These are phyloP conservation scores for Manihot esculenta DNA, from an alignment of 441 rosid genomes.

Conservation along the genomic window DNA sequence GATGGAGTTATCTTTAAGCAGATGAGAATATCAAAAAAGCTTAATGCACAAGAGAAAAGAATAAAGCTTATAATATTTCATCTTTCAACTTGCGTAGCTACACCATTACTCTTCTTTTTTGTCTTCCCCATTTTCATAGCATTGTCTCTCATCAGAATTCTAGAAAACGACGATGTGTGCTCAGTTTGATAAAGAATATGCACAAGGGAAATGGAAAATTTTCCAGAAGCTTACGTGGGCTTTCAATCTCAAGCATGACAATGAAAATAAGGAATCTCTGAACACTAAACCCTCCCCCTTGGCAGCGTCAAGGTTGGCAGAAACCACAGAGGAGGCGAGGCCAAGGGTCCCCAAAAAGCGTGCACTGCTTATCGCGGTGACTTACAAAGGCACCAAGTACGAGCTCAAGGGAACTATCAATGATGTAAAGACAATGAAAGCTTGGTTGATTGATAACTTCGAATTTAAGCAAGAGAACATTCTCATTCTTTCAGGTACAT, in stretches of 20 bases:
- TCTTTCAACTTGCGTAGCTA: not conserved
- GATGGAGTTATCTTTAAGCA: too few species aligned
- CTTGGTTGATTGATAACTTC: conserved; percentile 27
- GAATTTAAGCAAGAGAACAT: conserved; percentile 31
- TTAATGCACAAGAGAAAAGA: not conserved
- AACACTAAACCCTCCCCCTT: conserved; percentile 13
- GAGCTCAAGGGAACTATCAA: conserved; percentile 48
- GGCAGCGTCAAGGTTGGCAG: not conserved
- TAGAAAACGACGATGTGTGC: not conserved
- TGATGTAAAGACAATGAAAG: conserved; percentile 43
- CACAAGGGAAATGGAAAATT: not conserved
- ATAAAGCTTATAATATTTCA: not conserved
- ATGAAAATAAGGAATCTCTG: not conserved
- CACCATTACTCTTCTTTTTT: not conserved
- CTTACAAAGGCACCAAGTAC: conserved; percentile 37
- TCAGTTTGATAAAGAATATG: not conserved
- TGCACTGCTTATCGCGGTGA: conserved; percentile 42
- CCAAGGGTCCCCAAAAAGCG: conserved; percentile 28
- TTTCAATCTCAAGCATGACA: not conserved
- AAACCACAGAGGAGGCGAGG: not conserved
- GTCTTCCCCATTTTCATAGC: not conserved
- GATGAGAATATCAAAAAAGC: too few species aligned
- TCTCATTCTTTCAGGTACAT: conserved; percentile 46
- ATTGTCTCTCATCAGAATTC: not conserved
- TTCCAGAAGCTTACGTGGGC: not conserved